phyloP scores from a whole-genome alignment of 495 filamentous ascomycete species.

The Aspergillus funiculosus region DNA sequence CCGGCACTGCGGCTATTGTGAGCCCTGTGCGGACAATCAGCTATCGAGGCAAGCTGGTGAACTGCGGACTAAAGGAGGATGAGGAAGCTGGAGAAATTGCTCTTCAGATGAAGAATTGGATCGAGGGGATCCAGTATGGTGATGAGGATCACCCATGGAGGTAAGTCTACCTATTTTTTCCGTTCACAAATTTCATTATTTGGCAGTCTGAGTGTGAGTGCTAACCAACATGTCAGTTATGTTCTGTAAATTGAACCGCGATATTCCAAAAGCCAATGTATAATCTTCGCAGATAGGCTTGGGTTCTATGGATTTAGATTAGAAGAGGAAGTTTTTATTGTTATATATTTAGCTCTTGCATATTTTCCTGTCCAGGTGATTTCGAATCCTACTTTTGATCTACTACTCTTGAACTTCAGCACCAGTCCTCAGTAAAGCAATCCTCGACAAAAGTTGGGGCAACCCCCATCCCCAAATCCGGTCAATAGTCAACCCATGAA shows the following conservation, averaged over 20 bases:
- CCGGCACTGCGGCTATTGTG: slow-evolving; percentile 74
- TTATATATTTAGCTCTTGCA: no score
- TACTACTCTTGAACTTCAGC: no score
- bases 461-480: background rate
- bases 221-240: slow-evolving; percentile 26
- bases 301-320: no score
- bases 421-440: no score
- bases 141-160: slow-evolving; percentile 88
- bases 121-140: slow-evolving; percentile 90
- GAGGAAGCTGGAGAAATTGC: slow-evolving; percentile 86
- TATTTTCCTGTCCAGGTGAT: no score
- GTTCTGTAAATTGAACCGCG: slow-evolving; percentile 20
- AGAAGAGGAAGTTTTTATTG: no score
- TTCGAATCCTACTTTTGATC: no score
- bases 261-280: no score
- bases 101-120: slow-evolving; percentile 86
- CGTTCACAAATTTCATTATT: background rate
- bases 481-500: no score
- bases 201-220: no score
- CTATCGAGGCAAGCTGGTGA: slow-evolving; percentile 71
- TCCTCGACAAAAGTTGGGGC: no score
- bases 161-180: slow-evolving; percentile 25
- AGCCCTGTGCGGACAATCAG: slow-evolving; percentile 79
- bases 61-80: slow-evolving; percentile 68
- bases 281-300: no score